Conservation (phyloP, 805 yeast species). For the Candida arabinofermentans region DNA sequence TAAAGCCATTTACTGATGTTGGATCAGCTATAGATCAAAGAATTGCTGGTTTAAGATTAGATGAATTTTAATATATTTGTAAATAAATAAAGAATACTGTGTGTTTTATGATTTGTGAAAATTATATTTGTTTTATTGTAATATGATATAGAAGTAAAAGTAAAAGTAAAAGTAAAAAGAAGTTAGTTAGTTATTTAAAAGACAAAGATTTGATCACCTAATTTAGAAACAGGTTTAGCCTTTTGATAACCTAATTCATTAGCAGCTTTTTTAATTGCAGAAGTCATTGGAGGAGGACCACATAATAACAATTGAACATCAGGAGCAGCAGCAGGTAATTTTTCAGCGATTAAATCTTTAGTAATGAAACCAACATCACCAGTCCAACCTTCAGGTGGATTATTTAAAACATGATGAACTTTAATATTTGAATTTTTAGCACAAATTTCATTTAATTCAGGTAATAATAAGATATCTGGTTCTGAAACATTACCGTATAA, state of each 20-base stretch:
- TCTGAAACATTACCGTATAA: conserved; percentile 79
- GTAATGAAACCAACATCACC: conserved; percentile 82
- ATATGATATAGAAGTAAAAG: background rate
- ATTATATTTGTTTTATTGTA: too few relatives aligned
- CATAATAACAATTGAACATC: conserved; percentile 75
- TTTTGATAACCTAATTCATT: conserved; percentile 69
- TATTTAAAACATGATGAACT: conserved; percentile 72
- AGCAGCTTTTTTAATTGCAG: conserved; percentile 79
- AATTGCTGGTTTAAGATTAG: conserved; percentile 41
- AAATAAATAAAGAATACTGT: background rate
- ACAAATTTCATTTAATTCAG: conserved; percentile 70
- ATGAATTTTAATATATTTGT: conserved; percentile 15
- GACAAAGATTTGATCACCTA: conserved; percentile 87
- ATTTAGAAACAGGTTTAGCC: conserved; percentile 84
- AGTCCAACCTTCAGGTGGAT: conserved; percentile 66
- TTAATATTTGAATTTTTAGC: conserved; percentile 55
- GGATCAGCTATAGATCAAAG: conserved; percentile 40
- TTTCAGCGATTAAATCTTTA: conserved; percentile 59
- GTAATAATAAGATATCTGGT: conserved; percentile 74
- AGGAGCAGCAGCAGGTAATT: conserved; percentile 57
- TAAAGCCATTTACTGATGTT: conserved; percentile 32
- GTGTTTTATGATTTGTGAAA: too few relatives aligned
- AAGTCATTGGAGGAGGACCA: conserved; percentile 93
- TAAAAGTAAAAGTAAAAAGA: background rate
- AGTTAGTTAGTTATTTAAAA: conserved; percentile 41